Evolutionary conservation across 306 rosid genomes (phyloP), one percentile per base, ranked within the genome.

Genomic region (Glycine latifolia): DNA sequence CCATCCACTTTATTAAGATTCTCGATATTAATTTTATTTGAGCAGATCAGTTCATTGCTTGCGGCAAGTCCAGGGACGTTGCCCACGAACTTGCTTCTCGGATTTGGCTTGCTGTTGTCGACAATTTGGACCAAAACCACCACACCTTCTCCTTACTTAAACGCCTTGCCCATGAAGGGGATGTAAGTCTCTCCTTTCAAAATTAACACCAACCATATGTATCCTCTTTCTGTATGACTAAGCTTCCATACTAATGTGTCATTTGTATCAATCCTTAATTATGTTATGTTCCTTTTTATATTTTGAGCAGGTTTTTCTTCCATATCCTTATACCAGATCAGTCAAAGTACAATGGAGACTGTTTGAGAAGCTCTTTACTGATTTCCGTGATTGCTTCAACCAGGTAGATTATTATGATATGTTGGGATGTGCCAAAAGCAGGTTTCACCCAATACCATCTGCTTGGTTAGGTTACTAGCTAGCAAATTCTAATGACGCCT

Each of bases 351-450:
- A 94, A 53, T 89, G 98, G 98, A 89, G 85, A 92, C 95, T 94
- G 88, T 92, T 87, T 82, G 95, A 92, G 81, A 94, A 90, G 90
- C 97, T 94, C 60, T 91, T 92, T 87, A 92, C 95, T 1, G 97
- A 92, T 86, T 90, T 92, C 76, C 90, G 97, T 39, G 97, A 94
- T 88, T 92, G 91, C 89, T 89, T 94, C 85, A 85, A 65, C 80
- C 81, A 67, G 68, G 81, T 68, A 50, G 95, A 94, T 80, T 90
- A 94, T 81, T 90, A 86, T 75, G 95, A 90, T 71, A 85, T 89
- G 61, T 77, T 92, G 89, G 89, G 88, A 69, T 88, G 90, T 83
- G 92, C 95, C 55, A 94, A 92, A 81, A 89, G 81, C 91, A 90
- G 87, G 90, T 90, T 94, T 86, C 95, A 90, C 78, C 91, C 89